Conservation (phyloP, 306 rosid genomes). For the Abrus pulchellus region DNA sequence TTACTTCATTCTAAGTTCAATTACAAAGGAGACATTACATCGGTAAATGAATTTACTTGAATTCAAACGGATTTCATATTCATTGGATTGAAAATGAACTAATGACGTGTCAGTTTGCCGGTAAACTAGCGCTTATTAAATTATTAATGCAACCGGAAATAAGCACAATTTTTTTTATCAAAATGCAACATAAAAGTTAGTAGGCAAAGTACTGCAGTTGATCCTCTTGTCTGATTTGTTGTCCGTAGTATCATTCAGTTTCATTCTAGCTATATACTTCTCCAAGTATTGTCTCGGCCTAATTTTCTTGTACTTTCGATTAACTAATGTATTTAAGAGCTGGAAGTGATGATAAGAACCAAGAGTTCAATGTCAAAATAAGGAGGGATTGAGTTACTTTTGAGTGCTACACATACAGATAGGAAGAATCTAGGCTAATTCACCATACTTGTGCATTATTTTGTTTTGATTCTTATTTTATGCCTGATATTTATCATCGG, state of each 20-base stretch:
- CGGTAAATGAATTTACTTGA: conserved; percentile 2
- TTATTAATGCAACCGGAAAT: neutral
- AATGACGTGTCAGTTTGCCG: conserved; percentile 7
- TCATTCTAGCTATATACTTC: neutral
- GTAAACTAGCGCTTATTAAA: neutral
- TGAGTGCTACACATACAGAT: neutral
- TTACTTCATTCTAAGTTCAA: neutral
- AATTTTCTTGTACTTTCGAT: neutral
- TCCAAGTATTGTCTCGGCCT: neutral
- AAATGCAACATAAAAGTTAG: conserved; percentile 21
- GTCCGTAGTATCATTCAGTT: conserved; percentile 6
- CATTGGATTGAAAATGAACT: neutral
- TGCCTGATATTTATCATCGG: neutral
- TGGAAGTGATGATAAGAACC: neutral
- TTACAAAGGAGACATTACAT: conserved; percentile 9
- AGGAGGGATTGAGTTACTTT: neutral
- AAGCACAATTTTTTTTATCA: conserved; percentile 10
- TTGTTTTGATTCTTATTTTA: conserved; percentile 1
- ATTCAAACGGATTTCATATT: neutral
- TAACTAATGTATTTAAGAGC: neutral
- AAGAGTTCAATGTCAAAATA: neutral
- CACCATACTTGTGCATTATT: neutral
- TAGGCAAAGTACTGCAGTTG: conserved; percentile 28
- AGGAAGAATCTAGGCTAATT: neutral
- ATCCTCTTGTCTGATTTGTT: conserved; percentile 31